These are phyloP conservation scores for Beauveria brongniartii DNA, from an alignment of 2,329 filamentous ascomycete species.

Conservation along the genomic window DNA sequence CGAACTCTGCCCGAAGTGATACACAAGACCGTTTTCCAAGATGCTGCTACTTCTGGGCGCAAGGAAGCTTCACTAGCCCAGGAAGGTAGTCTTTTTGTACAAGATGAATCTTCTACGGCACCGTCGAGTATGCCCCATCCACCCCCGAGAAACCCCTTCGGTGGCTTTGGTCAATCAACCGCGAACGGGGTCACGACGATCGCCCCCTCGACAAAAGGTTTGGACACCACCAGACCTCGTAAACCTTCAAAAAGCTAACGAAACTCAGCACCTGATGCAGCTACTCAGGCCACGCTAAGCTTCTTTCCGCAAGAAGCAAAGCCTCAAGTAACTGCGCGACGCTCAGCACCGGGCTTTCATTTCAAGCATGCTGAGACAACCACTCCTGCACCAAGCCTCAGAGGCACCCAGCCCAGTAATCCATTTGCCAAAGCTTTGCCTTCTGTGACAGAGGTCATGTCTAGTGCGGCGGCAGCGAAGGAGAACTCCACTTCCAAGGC, in stretches of 20 bases:
- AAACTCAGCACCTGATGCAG: not conserved
- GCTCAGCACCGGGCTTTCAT: not conserved
- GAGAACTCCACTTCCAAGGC: not conserved
- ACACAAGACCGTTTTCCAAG: slow-evolving; percentile 42
- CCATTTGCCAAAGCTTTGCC: not conserved
- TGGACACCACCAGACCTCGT: not conserved
- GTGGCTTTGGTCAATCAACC: not conserved
- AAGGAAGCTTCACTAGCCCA: slow-evolving; percentile 7
- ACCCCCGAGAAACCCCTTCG: not conserved
- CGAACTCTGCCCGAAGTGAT: slow-evolving; percentile 47
- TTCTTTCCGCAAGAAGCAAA: not conserved
- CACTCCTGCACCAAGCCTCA: not conserved
- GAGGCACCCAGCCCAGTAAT: not conserved
- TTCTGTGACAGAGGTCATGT: not conserved
- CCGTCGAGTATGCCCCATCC: not conserved
- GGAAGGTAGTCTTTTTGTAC: slow-evolving; percentile 24
- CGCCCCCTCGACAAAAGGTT: slow-evolving; percentile 1
- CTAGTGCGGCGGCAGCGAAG: not conserved
- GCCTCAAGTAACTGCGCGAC: not conserved
- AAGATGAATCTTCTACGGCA: not conserved
- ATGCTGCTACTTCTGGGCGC: slow-evolving; percentile 13
- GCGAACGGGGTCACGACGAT: not conserved
- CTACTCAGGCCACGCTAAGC: not conserved
- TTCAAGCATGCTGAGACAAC: not conserved
- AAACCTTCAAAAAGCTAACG: not conserved